Conservation (phyloP, 208 protist species). For the Crithidia sp. region DNA sequence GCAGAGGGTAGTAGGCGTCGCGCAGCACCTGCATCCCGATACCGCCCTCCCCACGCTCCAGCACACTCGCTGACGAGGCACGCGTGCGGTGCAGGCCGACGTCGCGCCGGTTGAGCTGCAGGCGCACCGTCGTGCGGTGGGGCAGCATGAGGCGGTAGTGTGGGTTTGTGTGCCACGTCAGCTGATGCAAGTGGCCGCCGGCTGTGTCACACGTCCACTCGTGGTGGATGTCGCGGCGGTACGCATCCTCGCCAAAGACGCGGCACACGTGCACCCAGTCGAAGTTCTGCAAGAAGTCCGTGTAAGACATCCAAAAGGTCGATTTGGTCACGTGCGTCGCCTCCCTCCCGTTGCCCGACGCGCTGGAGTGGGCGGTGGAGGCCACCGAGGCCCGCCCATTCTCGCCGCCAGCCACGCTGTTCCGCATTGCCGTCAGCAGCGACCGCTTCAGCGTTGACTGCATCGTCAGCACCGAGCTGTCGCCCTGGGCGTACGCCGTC, state of each 20-base stretch:
- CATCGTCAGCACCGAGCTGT: slow-evolving; percentile 17
- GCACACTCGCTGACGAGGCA: not conserved
- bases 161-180: slow-evolving; percentile 79
- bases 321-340: slow-evolving; percentile 8
- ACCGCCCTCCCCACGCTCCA: slow-evolving; percentile 41
- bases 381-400: not conserved
- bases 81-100: slow-evolving; percentile 40
- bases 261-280: slow-evolving; percentile 70
- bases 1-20: slow-evolving; percentile 68
- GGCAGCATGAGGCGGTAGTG: slow-evolving; percentile 68
- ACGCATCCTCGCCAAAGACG: slow-evolving; percentile 56
- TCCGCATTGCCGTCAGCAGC: slow-evolving; percentile 18
- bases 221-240: slow-evolving; percentile 51
- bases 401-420: not conserved
- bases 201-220: slow-evolving; percentile 61
- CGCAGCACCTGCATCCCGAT: slow-evolving; percentile 72
- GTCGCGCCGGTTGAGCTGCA: slow-evolving; percentile 74
- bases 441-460: slow-evolving; percentile 18
- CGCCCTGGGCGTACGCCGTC: slow-evolving; percentile 5
- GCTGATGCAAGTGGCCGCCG: slow-evolving; percentile 49
- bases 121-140: slow-evolving; percentile 48
- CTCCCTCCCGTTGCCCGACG: not conserved
- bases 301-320: slow-evolving; percentile 89
- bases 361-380: not conserved
- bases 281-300: slow-evolving; percentile 74